Conservation (phyloP, 1,284 basidiomycete species). For the Irpex rosettiformis region DNA sequence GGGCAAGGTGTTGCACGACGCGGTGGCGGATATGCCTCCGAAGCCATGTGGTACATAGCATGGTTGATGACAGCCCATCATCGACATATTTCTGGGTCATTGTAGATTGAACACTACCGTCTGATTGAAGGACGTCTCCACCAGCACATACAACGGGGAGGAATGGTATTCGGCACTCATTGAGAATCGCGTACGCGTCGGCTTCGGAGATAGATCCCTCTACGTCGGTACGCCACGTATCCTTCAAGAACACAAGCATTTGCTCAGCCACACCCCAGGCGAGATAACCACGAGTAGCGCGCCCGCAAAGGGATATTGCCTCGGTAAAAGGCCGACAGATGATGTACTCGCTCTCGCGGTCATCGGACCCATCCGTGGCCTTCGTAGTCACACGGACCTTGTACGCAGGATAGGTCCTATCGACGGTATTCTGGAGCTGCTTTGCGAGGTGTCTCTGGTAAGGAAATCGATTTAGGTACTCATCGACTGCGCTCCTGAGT, state of each 20-base stretch:
- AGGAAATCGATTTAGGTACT: not conserved
- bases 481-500: not conserved
- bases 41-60: not conserved
- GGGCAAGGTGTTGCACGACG: constrained; percentile 5
- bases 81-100: not conserved
- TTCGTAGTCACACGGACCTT: not conserved
- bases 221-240: not conserved
- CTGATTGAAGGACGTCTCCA: not conserved
- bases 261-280: not conserved
- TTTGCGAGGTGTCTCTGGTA: not conserved
- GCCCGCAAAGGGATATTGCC: not conserved
- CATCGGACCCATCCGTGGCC: not conserved
- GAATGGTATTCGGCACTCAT: not conserved
- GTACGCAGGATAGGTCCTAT: not conserved
- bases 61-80: not conserved
- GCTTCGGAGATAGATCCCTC: not conserved
- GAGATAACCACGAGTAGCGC: not conserved
- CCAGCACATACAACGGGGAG: not conserved
- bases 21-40: constrained; percentile 4
- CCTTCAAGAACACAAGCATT: not conserved
- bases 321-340: not conserved
- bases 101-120: not conserved
- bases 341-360: not conserved
- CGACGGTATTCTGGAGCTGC: not conserved
- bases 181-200: not conserved